A percentile compares a stretch with the other conserved stretches of the same genome.
Conservation (phyloP, 306 rosid species). For the Datisca glomerata region DNA sequence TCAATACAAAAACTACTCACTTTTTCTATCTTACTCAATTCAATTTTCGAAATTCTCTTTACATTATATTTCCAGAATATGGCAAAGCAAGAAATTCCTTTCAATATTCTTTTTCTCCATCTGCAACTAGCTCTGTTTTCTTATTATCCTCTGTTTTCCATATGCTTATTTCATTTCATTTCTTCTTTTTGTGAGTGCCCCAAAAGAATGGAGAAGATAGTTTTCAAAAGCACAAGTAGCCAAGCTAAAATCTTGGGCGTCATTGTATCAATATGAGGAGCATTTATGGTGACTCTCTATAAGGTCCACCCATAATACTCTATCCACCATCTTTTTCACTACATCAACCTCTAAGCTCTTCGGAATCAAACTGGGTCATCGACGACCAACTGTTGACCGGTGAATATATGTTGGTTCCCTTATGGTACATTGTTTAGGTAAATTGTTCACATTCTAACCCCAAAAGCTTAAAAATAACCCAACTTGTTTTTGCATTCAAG, state of each 20-base stretch:
- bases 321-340: slow-evolving; percentile 23
- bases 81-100: too few relatives aligned
- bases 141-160: too few relatives aligned
- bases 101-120: too few relatives aligned
- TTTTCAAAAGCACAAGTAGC: slow-evolving; percentile 36
- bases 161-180: neutral
- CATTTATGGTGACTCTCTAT: slow-evolving; percentile 76
- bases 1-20: too few relatives aligned
- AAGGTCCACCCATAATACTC: slow-evolving; percentile 46
- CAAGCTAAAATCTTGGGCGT: slow-evolving; percentile 77
- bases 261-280: slow-evolving; percentile 65
- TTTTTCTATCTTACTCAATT: too few relatives aligned
- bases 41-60: too few relatives aligned
- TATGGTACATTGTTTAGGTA: slow-evolving; percentile 78
- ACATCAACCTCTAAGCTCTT: slow-evolving; percentile 18
- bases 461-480: neutral
- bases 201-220: slow-evolving; percentile 66
- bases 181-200: neutral
- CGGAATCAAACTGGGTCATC: slow-evolving; percentile 42
- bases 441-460: neutral
- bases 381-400: slow-evolving; percentile 61
- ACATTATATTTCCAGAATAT: too few relatives aligned
- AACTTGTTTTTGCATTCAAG: too few relatives aligned
- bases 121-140: too few relatives aligned
- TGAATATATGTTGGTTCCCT: slow-evolving; percentile 54